These are phyloP conservation scores for Metarhizium humberi DNA, from an alignment of 2,329 filamentous ascomycete genomes.

Conservation along the genomic window DNA sequence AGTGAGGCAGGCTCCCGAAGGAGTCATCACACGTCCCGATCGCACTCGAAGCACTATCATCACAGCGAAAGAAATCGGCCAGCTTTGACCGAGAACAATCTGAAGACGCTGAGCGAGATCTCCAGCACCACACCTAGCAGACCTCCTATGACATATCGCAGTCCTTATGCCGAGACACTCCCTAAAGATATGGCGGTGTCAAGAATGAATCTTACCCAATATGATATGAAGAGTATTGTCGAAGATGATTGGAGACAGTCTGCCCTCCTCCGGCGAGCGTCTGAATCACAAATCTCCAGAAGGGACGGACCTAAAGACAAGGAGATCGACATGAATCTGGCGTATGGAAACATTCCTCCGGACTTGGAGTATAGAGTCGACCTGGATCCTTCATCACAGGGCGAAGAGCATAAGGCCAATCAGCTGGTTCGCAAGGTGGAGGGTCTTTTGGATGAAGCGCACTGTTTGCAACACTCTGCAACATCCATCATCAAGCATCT, in stretches of 20 bases:
- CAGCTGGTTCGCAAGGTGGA: constrained; percentile 67
- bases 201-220: constrained; percentile 17
- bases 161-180: constrained; percentile 24
- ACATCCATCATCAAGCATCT: constrained; percentile 69
- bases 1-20: constrained; percentile 33
- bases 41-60: constrained; percentile 22
- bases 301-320: constrained; percentile 21
- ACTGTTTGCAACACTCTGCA: constrained; percentile 80
- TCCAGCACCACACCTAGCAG: constrained; percentile 38
- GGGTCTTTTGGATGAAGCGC: constrained; percentile 70
- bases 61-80: constrained; percentile 21
- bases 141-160: constrained; percentile 33
- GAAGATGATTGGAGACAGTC: constrained; percentile 7
- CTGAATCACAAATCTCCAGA: constrained; percentile 28
- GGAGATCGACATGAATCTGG: constrained; percentile 80
- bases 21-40: constrained; percentile 28
- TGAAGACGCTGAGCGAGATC: constrained; percentile 43
- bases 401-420: constrained; percentile 41
- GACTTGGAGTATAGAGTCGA: constrained; percentile 46
- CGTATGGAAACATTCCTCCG: constrained; percentile 76
- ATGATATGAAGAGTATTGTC: constrained; percentile 18
- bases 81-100: constrained; percentile 42
- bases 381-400: constrained; percentile 38
- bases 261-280: constrained; percentile 20
- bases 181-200: constrained; percentile 34